phyloP scores from a whole-genome alignment of 306 rosid species.

The Malus sylvestris region DNA sequence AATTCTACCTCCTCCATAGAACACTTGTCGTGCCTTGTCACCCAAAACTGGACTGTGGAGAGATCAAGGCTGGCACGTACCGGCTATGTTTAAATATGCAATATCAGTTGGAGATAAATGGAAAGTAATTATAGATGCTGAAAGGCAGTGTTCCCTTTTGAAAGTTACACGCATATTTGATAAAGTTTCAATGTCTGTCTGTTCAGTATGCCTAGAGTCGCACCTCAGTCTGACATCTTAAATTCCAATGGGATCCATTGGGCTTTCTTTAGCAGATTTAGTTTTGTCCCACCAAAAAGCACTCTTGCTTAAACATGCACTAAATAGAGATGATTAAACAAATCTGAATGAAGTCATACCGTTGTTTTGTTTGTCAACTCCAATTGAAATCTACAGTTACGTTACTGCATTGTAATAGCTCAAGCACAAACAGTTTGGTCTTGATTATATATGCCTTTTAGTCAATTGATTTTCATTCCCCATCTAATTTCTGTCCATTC shows the following conservation, averaged over 20 bases:
- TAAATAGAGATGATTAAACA: neutral
- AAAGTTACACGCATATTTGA: neutral
- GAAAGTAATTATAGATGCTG: neutral
- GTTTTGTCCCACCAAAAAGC: neutral
- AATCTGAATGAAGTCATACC: neutral
- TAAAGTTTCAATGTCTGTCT: neutral
- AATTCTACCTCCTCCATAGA: neutral
- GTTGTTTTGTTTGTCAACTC: neutral
- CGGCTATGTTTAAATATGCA: neutral
- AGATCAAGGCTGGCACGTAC: neutral
- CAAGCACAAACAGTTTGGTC: neutral
- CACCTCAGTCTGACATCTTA: neutral
- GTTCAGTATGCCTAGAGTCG: neutral
- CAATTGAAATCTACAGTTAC: neutral
- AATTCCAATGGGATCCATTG: neutral
- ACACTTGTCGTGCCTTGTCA: neutral
- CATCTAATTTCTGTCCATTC: slow-evolving; percentile 9
- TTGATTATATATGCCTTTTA: neutral
- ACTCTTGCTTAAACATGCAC: neutral
- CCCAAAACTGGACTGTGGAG: neutral
- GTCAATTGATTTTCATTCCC: neutral
- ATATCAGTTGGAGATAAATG: neutral
- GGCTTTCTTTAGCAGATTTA: neutral
- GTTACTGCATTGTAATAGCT: neutral
- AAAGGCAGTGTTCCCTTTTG: neutral